Evolutionary conservation across 2,329 filamentous ascomycete species (phyloP), one percentile per base, ranked within the genome.

Genomic region (Penicillium sp.): DNA sequence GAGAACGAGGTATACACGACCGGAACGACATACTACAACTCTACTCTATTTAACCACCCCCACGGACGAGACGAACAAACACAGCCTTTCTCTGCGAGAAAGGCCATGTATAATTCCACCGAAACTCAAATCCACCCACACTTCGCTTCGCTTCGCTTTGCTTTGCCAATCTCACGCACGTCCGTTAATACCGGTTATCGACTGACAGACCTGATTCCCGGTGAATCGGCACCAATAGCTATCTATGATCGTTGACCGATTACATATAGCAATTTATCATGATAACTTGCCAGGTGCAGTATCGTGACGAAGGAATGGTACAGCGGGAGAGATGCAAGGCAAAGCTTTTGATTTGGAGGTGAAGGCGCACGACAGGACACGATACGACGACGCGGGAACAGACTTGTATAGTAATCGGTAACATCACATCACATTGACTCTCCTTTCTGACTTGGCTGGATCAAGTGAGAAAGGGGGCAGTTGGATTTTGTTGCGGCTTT

Each of bases 61-160:
- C 24, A 15, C 45, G 45, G 17, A 54, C 35, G 30, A 40, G 12
- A 17, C 33, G 15, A 24, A 26, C 30, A 28, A 40, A 40, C 33
- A 26, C 35, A 24, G 51, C 35, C 30, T 30, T 10, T 54, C 51
- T 54, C 51, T 54, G 51, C 13, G 51, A 54, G 51, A 54, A 12
- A 7, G 33, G 35, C 35, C 19, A 54, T 40, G 51, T 54, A n/a
- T 40, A 40, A 54, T 54, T 10, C 51, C 35, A 28, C 22, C 17
- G 12, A 4, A 2, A 10, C 22, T 47, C 44, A 26, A 9, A 3
- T 26, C 44, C 7, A n/a, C 15, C 28, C 30, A 33, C 9, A 10
- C 9, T 33, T 33, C 30, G 30, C 45, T 49, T 15, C n/a, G 4
- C 26, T 49, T 26, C 3, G 44, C 44, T n/a, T 12, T 19, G 19